Evolutionary conservation across 192 early-diverging fungal genomes (phyloP).

Genomic region (Geranomyces michiganensis): DNA sequence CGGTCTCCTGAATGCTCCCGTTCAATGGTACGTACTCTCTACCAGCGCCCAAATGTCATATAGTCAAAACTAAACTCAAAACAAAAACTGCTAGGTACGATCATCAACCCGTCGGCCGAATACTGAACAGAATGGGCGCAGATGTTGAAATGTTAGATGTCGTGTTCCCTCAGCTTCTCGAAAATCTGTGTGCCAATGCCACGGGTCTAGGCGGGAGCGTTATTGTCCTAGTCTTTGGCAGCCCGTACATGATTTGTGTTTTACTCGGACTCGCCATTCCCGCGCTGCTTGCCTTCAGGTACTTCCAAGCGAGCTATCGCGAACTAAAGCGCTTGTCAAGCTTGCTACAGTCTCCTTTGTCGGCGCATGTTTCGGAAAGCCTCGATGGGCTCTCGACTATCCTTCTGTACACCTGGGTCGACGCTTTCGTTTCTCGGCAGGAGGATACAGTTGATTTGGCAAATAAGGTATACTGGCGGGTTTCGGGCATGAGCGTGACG

Average conservation of each 20-base stretch:
- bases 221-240: constrained; percentile 19
- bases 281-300: constrained; percentile 30
- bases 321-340: constrained; percentile 39
- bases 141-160: constrained; percentile 57
- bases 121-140: constrained; percentile 83
- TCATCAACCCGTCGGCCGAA: constrained; percentile 69
- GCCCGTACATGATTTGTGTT: constrained; percentile 26
- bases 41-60: too few relatives aligned
- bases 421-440: constrained; percentile 8
- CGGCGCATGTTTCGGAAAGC: constrained; percentile 37
- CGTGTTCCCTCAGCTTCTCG: constrained; percentile 29
- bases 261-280: constrained; percentile 19
- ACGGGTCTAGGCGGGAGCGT: constrained; percentile 24
- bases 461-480: neutral
- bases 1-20: constrained; percentile 43
- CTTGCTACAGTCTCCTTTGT: constrained; percentile 28
- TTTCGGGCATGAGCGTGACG: constrained; percentile 5
- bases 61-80: too few relatives aligned
- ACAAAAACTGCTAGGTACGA: too few relatives aligned
- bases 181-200: constrained; percentile 33
- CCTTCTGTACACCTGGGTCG: neutral
- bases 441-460: neutral
- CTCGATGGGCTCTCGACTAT: constrained; percentile 41
- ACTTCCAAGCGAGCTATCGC: constrained; percentile 35
- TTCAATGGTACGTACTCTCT: too few relatives aligned